phyloP scores from a whole-genome alignment of 108 stramenopile species.

The Parmales sp. region DNA sequence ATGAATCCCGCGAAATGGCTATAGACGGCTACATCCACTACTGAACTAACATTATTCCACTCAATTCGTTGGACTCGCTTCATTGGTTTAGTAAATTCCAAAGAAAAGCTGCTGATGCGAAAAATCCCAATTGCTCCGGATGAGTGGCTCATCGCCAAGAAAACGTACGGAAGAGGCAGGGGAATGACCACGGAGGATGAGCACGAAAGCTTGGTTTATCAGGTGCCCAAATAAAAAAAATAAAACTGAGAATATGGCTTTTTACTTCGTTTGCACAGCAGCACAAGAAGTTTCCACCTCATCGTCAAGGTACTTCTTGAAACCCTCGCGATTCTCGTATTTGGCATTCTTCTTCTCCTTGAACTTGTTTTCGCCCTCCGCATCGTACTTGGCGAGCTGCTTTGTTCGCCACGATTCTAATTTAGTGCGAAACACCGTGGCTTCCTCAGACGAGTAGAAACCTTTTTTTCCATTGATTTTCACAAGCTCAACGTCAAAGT shows the following conservation, averaged over 20 bases:
- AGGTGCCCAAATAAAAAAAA: too few species aligned
- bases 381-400: background rate
- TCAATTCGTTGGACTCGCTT: too few species aligned
- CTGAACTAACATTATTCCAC: background rate
- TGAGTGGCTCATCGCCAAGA: background rate
- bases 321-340: background rate
- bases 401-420: background rate
- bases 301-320: background rate
- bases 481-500: slow-evolving; percentile 28
- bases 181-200: background rate
- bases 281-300: background rate
- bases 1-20: background rate
- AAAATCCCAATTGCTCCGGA: background rate
- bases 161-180: background rate
- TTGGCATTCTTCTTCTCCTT: background rate
- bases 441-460: background rate
- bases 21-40: background rate
- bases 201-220: background rate
- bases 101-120: background rate
- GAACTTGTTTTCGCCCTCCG: background rate
- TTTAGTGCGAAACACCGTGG: background rate
- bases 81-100: too few species aligned
- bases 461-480: slow-evolving; percentile 10
- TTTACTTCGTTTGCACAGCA: background rate
- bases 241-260: too few species aligned